A percentile compares a stretch with the other conserved stretches of the same genome.
phyloP scores from a whole-genome alignment of 768 basidiomycete genomes.

The Mycena rebaudengoi region DNA sequence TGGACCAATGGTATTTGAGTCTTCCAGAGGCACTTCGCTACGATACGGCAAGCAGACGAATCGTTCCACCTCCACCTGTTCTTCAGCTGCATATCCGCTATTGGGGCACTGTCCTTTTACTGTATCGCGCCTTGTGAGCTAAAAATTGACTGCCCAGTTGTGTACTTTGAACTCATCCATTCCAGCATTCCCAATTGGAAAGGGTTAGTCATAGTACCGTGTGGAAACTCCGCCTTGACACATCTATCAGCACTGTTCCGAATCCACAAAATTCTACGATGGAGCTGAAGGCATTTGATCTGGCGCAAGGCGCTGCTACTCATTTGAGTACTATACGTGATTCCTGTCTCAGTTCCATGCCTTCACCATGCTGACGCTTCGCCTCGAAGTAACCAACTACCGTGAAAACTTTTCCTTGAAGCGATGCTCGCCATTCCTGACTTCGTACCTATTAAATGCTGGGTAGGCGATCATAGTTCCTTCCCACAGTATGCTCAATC shows the following conservation, averaged over 20 bases:
- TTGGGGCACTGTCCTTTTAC: constrained; percentile 76
- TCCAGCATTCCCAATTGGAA: constrained; percentile 77
- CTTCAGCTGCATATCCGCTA: constrained; percentile 78
- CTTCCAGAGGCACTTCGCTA: constrained; percentile 72
- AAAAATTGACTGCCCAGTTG: not conserved
- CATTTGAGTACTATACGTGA: constrained; percentile 73
- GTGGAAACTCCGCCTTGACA: constrained; percentile 12
- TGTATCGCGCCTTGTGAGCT: constrained; percentile 84
- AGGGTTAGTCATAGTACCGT: constrained; percentile 50
- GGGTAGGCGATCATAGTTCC: constrained; percentile 57
- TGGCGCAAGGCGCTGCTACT: constrained; percentile 77
- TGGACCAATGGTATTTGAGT: constrained; percentile 79
- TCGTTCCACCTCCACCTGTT: constrained; percentile 68
- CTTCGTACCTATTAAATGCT: constrained; percentile 74
- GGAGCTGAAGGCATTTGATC: constrained; percentile 75
- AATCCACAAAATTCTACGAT: constrained; percentile 55
- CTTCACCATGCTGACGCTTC: not conserved
- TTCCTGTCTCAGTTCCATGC: not conserved
- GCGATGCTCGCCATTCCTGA: constrained; percentile 69
- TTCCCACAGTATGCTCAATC: constrained; percentile 22
- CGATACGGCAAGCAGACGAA: constrained; percentile 62
- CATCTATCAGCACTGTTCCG: constrained; percentile 48
- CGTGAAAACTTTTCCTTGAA: constrained; percentile 69
- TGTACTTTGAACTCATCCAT: constrained; percentile 17
- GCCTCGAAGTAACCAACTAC: constrained; percentile 62